phyloP scores from a whole-genome alignment of 2,329 filamentous ascomycete genomes.

The Alternaria alternata region DNA sequence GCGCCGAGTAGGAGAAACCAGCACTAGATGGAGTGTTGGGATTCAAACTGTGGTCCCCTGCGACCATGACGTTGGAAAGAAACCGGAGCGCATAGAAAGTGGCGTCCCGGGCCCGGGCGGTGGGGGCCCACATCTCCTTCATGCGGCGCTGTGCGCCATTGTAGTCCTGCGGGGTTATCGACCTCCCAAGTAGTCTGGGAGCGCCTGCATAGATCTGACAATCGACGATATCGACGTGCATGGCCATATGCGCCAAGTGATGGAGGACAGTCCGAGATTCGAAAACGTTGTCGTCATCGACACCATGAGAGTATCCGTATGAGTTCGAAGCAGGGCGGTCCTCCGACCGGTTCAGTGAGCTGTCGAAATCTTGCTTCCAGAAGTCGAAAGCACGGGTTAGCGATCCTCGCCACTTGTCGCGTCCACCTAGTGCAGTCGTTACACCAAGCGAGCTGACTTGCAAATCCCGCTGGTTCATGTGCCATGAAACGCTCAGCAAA shows the following conservation, averaged over 20 bases:
- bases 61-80: conserved; percentile 80
- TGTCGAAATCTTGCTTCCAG: conserved; percentile 93
- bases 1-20: conserved; percentile 72
- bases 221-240: conserved; percentile 97
- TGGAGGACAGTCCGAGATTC: conserved; percentile 90
- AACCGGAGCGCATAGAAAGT: conserved; percentile 93
- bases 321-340: conserved; percentile 41
- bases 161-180: conserved; percentile 83
- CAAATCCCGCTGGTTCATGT: conserved; percentile 95
- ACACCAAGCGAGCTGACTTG: conserved; percentile 89
- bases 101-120: conserved; percentile 86
- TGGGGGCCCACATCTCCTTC: conserved; percentile 88
- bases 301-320: conserved; percentile 41
- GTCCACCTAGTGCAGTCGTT: conserved; percentile 79
- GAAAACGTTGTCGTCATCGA: conserved; percentile 75
- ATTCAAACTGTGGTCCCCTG: conserved; percentile 57
- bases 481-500: conserved; percentile 91
- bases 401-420: conserved; percentile 89
- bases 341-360: conserved; percentile 70
- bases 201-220: conserved; percentile 95
- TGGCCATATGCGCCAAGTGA: conserved; percentile 95
- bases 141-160: conserved; percentile 81
- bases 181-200: conserved; percentile 81
- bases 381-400: conserved; percentile 89
- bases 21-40: conserved; percentile 37